Evolutionary conservation across 2,329 filamentous ascomycete species (phyloP), one percentile per base, ranked within the genome.

Genomic region (Mycosphaerella arachidis): DNA sequence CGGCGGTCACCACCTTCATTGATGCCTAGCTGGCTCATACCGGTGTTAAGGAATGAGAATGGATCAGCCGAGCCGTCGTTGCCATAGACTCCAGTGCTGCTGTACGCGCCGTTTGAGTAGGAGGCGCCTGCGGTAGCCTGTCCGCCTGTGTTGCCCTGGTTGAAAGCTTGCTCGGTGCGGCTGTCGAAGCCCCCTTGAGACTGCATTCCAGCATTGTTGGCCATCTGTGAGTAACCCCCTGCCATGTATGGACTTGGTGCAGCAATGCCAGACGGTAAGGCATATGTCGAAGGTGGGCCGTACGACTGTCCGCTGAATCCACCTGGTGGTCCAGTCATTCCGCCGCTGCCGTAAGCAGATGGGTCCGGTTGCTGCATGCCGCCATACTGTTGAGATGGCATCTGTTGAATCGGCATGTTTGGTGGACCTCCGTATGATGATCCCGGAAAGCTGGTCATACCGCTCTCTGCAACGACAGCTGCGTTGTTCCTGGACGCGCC

Each of bases 401-500:
- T 70, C 29, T 64, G 66, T 24, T 64, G 65, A 63, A 68, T 67
- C 65, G 89, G 91, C 55, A 85, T 85, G 86, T 97, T 95, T n/a
- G 90, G 92, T 57, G 86, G 89, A 60, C 91, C 90, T 56, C 89
- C 86, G 63, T 96, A 92, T 31, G 64, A 65, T 27, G 59, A 63
- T 46, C 66, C 65, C 18, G 67, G 69, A 61, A 70, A 72, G 63
- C 63, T 69, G 8, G 65, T 67, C 89, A 97, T 96, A 30, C 70
- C 72, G 43, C 92, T 93, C 75, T 97, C 94, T 31, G 93, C 93
- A 59, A 97, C 91, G 54, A 99, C 90, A 16, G 93, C 92, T 60
- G 94, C 94, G 64, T 90, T 91, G 62, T 93, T 93, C 69, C 94
- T 91, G 75, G 92, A 95, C 56, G 93, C 94, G 74, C 94, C 94